Evolutionary conservation across 2,329 filamentous ascomycete species (phyloP).

Genomic region (Ceratocystis cubensis): DNA sequence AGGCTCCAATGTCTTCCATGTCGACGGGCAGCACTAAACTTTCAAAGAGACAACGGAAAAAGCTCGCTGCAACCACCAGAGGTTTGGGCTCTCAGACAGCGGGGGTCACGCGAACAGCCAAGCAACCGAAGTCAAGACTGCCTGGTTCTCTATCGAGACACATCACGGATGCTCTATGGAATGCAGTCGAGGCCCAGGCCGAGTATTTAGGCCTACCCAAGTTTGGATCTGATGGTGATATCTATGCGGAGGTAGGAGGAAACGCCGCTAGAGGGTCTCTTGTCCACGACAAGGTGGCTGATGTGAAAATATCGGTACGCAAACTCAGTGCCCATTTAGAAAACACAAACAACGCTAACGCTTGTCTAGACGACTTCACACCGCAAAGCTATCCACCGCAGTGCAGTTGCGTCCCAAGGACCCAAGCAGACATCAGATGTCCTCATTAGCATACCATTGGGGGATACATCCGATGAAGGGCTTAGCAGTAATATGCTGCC

Average conservation of each 20-base stretch:
- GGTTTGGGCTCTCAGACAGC: not conserved
- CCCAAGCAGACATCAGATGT: not conserved
- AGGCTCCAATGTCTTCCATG: not conserved
- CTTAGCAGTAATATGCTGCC: not conserved
- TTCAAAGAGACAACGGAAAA: slow-evolving; percentile 1
- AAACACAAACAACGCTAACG: no score
- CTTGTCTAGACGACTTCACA: not conserved
- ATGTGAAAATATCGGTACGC: not conserved
- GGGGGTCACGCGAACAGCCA: not conserved
- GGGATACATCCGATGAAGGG: slow-evolving; percentile 2
- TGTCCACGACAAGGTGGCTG: not conserved
- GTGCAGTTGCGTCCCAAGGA: not conserved
- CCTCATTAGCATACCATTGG: slow-evolving; percentile 2
- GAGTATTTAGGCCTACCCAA: not conserved
- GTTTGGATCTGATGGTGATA: not conserved
- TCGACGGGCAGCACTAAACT: not conserved
- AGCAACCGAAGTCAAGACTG: not conserved
- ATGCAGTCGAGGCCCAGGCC: not conserved
- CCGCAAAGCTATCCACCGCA: not conserved
- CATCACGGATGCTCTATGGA: not conserved
- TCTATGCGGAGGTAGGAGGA: no score
- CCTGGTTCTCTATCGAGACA: not conserved
- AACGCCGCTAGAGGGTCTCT: not conserved
- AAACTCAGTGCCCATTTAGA: not conserved
- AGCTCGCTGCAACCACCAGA: not conserved